Evolutionary conservation across 495 filamentous ascomycete genomes (phyloP).

Genomic region (Aspergillus saccharolyticus): DNA sequence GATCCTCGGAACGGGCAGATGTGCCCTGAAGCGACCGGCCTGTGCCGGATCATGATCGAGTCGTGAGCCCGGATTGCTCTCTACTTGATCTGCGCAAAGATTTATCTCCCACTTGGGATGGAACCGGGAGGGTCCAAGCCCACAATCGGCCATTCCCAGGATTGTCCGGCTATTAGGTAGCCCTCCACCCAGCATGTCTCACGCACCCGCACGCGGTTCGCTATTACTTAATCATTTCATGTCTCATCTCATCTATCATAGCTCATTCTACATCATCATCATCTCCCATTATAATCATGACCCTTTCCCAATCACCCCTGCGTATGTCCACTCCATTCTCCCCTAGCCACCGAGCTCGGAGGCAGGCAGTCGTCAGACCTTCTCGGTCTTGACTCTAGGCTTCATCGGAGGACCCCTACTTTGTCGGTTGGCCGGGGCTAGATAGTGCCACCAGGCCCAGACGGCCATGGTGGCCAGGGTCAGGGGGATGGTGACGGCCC

Average conservation of each 20-base stretch:
- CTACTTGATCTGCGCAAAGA: neutral
- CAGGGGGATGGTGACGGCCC: slow-evolving; percentile 28
- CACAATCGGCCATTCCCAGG: neutral
- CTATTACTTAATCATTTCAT: neutral
- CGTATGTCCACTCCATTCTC: too few species aligned
- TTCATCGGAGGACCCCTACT: too few species aligned
- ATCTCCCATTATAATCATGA: neutral
- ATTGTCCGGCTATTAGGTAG: neutral
- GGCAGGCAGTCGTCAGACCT: too few species aligned
- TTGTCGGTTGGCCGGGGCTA: neutral
- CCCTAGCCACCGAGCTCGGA: too few species aligned
- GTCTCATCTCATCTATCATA: neutral
- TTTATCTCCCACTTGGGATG: neutral
- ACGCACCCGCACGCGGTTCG: too few species aligned
- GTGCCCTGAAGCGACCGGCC: neutral
- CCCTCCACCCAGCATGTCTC: neutral
- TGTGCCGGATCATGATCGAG: neutral
- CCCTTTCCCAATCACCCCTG: too few species aligned
- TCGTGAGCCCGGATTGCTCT: neutral
- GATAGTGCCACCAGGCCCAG: slow-evolving; percentile 24
- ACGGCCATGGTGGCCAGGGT: slow-evolving; percentile 22
- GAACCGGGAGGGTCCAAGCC: neutral
- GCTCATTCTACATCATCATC: neutral
- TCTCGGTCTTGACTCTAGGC: too few species aligned
- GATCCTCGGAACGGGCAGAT: neutral